These are phyloP conservation scores for Trametes cinnabarina DNA, from an alignment of 768 basidiomycete species.

Conservation along the genomic window DNA sequence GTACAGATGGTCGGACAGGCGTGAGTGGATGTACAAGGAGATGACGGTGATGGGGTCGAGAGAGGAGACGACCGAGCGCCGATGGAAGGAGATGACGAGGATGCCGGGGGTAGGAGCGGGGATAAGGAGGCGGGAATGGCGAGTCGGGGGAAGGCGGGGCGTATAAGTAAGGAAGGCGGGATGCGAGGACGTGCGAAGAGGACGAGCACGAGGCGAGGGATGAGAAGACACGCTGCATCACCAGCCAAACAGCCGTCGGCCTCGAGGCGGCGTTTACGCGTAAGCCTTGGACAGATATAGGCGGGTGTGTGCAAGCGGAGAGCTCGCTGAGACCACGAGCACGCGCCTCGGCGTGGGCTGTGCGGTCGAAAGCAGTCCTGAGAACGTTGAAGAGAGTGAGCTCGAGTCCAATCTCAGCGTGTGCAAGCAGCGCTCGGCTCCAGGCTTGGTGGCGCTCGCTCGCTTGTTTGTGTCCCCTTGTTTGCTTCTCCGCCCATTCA, in stretches of 20 bases:
- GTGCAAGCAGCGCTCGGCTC: background rate
- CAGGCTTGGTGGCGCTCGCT: conserved; percentile 7
- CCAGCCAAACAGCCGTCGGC: conserved; percentile 3
- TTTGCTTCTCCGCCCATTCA: background rate
- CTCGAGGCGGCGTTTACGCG: conserved; percentile 17
- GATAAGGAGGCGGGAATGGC: background rate
- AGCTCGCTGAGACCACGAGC: background rate
- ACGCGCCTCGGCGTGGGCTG: too few species aligned
- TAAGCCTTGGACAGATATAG: background rate
- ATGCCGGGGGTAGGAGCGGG: conserved; percentile 15
- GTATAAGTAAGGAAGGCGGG: conserved; percentile 14
- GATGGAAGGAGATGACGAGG: background rate
- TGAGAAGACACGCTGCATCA: conserved; percentile 18
- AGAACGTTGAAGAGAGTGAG: background rate
- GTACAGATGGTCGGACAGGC: background rate
- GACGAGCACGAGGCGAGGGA: conserved; percentile 17
- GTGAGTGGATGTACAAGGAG: conserved; percentile 1
- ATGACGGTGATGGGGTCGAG: background rate
- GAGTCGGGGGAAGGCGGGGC: background rate
- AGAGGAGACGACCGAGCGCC: background rate
- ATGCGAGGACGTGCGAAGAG: conserved; percentile 6
- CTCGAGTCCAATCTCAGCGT: background rate
- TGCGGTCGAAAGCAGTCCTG: background rate
- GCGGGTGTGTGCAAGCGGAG: background rate
- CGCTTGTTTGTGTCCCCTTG: conserved; percentile 11